Conservation (phyloP, 1,284 basidiomycete genomes). For the Anthracocystis setariae region DNA sequence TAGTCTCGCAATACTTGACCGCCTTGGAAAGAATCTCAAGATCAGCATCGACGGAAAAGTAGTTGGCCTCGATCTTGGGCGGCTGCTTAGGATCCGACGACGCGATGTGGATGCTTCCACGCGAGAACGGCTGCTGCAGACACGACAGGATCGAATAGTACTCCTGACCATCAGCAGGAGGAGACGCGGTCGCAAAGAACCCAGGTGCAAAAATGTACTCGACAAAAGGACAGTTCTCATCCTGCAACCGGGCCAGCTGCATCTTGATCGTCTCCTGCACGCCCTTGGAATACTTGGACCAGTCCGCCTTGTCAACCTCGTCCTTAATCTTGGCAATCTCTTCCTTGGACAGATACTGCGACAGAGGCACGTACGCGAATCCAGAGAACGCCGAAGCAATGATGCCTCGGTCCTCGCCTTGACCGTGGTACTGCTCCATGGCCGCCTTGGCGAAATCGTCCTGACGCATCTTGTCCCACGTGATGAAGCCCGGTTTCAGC, state of each 20-base stretch:
- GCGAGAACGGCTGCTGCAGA: conserved; percentile 53
- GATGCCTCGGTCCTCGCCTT: conserved; percentile 52
- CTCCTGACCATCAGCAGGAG: conserved; percentile 42
- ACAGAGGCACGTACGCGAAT: conserved; percentile 51
- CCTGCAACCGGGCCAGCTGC: conserved; percentile 45
- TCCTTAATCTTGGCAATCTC: conserved; percentile 45
- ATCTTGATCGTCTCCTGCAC: conserved; percentile 47
- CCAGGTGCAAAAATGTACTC: conserved; percentile 61
- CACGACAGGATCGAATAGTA: conserved; percentile 57
- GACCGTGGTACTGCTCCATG: conserved; percentile 51
- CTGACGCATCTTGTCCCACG: conserved; percentile 57
- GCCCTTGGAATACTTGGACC: conserved; percentile 40
- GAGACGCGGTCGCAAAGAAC: conserved; percentile 48
- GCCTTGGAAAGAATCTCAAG: conserved; percentile 52
- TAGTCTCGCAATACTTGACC: conserved; percentile 50
- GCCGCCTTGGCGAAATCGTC: conserved; percentile 53
- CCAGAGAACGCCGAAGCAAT: conserved; percentile 53
- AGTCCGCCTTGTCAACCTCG: conserved; percentile 34
- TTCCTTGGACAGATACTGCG: conserved; percentile 41
- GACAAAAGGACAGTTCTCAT: conserved; percentile 44
- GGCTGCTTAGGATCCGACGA: conserved; percentile 22
- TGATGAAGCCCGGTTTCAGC: conserved; percentile 50
- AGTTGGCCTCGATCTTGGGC: conserved; percentile 53
- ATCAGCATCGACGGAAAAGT: conserved; percentile 55
- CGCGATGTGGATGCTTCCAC: conserved; percentile 52